These are phyloP conservation scores for Xylariomycetidae sp. DNA, from an alignment of 2,329 filamentous ascomycete genomes.

Conservation along the genomic window DNA sequence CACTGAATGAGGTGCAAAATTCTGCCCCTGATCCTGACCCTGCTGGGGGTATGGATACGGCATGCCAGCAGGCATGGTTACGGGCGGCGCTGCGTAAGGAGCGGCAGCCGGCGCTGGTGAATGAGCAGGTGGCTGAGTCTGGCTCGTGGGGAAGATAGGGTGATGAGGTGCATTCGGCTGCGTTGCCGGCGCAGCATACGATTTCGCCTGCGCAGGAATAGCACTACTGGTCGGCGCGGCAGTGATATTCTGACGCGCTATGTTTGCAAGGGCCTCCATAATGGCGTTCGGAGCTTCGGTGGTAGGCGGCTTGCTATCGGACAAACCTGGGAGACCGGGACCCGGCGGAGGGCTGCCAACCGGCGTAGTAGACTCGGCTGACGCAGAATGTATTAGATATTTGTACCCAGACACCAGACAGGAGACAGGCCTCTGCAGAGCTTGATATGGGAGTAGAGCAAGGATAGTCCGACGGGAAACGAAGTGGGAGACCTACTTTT, in stretches of 20 bases:
- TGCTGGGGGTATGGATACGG: constrained; percentile 42
- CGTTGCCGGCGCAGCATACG: constrained; percentile 19
- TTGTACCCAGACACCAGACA: constrained; percentile 7
- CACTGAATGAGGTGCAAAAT: constrained; percentile 23
- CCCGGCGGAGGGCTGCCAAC: constrained; percentile 51
- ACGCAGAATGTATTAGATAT: constrained; percentile 34
- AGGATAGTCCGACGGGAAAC: constrained; percentile 3
- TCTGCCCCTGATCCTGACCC: constrained; percentile 28
- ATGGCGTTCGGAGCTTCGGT: constrained; percentile 53
- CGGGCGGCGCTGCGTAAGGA: constrained; percentile 39
- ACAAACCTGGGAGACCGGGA: constrained; percentile 32
- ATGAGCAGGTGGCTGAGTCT: constrained; percentile 28
- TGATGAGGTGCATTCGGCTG: constrained; percentile 18
- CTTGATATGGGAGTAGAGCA: constrained; percentile 2
- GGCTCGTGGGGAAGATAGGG: constrained; percentile 17
- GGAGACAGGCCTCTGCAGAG: too few species aligned
- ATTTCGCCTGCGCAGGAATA: constrained; percentile 31
- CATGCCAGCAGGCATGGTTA: constrained; percentile 48
- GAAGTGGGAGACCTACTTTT: constrained; percentile 58
- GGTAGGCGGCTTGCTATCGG: constrained; percentile 26
- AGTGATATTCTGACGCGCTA: constrained; percentile 66
- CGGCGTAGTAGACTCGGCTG: constrained; percentile 68
- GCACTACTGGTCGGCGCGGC: constrained; percentile 36
- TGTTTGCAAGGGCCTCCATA: constrained; percentile 71
- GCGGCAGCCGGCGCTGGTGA: constrained; percentile 26